phyloP scores from a whole-genome alignment of 345 rosid genomes.

The Syzygium aqueum region DNA sequence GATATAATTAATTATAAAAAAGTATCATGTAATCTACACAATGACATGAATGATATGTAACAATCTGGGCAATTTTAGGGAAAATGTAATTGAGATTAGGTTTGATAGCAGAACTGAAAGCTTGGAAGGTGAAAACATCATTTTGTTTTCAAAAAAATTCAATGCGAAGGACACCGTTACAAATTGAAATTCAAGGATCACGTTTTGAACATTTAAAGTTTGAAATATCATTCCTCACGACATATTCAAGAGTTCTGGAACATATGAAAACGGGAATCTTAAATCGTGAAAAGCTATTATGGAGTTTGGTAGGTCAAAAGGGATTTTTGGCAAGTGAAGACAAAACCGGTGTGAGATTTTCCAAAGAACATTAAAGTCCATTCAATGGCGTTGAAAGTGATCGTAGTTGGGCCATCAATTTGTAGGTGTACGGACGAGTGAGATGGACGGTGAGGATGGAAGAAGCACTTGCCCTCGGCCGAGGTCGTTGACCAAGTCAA shows the following conservation, averaged over 20 bases:
- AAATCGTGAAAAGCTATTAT: not conserved
- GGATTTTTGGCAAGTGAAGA: not conserved
- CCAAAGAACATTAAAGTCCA: no score
- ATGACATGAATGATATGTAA: not conserved
- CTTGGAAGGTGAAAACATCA: not conserved
- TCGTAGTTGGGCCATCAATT: no score
- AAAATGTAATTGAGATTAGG: not conserved
- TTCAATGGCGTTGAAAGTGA: no score
- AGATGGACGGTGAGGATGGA: not conserved
- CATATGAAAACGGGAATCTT: not conserved
- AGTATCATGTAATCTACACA: not conserved
- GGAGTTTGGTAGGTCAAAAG: not conserved
- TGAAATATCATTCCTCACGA: not conserved
- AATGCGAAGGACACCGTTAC: not conserved
- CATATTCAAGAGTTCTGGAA: not conserved
- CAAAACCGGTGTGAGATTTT: not conserved
- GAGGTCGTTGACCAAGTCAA: no score
- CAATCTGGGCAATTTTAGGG: not conserved
- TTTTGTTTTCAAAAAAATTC: not conserved
- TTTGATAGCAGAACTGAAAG: not conserved
- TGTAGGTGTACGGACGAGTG: not conserved
- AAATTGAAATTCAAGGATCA: not conserved
- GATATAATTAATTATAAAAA: no score
- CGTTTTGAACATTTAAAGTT: not conserved
- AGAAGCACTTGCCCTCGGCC: no score